These are phyloP conservation scores for Nakaseomyces delphensis DNA, from an alignment of 1,139 yeast genomes.

Conservation along the genomic window DNA sequence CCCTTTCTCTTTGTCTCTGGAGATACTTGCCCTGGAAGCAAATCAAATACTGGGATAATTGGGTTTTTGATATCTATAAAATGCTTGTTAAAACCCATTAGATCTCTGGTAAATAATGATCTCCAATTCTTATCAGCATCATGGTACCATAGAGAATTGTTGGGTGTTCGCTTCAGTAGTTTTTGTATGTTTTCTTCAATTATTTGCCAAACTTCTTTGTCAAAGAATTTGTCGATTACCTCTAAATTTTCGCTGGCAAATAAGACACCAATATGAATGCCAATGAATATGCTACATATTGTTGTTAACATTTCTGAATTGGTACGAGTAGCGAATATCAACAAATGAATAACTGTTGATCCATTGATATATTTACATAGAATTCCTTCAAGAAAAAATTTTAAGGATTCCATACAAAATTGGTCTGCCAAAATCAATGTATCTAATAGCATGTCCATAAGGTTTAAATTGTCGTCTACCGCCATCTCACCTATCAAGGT, in stretches of 20 bases:
- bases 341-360: conserved; percentile 52
- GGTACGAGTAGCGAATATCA: conserved; percentile 46
- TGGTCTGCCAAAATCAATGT: conserved; percentile 58
- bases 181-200: conserved; percentile 27
- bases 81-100: conserved; percentile 38
- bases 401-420: conserved; percentile 50
- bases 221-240: conserved; percentile 22
- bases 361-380: conserved; percentile 49
- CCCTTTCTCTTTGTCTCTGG: background rate
- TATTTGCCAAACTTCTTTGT: conserved; percentile 27
- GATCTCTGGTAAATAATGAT: conserved; percentile 30
- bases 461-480: conserved; percentile 6
- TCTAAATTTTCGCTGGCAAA: conserved; percentile 42
- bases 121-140: conserved; percentile 19
- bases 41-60: conserved; percentile 46
- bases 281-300: conserved; percentile 60
- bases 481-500: conserved; percentile 39
- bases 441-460: conserved; percentile 43
- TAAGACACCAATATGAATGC: conserved; percentile 55
- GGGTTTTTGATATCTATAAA: conserved; percentile 40
- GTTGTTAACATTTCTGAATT: conserved; percentile 48
- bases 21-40: conserved; percentile 11
- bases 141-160: conserved; percentile 26
- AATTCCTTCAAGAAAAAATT: conserved; percentile 53
- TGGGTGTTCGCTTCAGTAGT: conserved; percentile 12